Evolutionary conservation across 495 filamentous ascomycete genomes (phyloP).

Genomic region (Aspergillus bertholletiae): DNA sequence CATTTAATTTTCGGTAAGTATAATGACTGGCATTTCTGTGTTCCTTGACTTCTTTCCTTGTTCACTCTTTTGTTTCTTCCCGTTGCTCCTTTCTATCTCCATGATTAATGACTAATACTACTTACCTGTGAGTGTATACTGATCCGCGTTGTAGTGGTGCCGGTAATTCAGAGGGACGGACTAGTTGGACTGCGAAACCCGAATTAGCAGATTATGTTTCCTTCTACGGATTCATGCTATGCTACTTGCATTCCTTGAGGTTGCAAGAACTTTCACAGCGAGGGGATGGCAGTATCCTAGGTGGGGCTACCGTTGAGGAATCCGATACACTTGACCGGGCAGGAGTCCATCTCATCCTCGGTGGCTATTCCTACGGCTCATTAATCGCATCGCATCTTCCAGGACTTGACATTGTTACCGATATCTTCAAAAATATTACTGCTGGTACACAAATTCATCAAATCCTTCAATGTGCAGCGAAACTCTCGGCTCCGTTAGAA

Average conservation of each 20-base stretch:
- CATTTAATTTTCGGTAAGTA: slow-evolving; percentile 86
- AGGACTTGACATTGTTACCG: slow-evolving; percentile 51
- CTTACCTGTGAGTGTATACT: not conserved
- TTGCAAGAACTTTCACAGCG: not conserved
- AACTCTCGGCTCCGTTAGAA: slow-evolving; percentile 54
- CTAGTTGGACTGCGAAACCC: slow-evolving; percentile 79
- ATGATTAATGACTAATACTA: not conserved
- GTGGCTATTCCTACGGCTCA: slow-evolving; percentile 91
- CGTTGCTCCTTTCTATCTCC: not conserved
- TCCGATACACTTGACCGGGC: not conserved
- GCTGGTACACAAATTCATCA: slow-evolving; percentile 55
- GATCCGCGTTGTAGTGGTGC: slow-evolving; percentile 59
- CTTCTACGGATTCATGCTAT: slow-evolving; percentile 69
- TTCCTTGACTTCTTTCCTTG: not conserved
- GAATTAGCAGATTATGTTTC: slow-evolving; percentile 81
- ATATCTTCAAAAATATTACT: slow-evolving; percentile 50
- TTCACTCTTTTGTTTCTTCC: too few species aligned
- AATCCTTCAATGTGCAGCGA: slow-evolving; percentile 63
- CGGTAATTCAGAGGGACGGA: slow-evolving; percentile 66
- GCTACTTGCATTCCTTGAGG: slow-evolving; percentile 57
- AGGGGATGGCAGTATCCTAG: not conserved
- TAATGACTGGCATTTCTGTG: not conserved
- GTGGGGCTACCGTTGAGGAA: not conserved
- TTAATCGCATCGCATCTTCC: slow-evolving; percentile 75
- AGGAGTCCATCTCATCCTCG: slow-evolving; percentile 51